A percentile compares a stretch with the other conserved stretches of the same genome.
phyloP scores from a whole-genome alignment of 192 early-diverging fungal genomes.

The Coemansia sp. region DNA sequence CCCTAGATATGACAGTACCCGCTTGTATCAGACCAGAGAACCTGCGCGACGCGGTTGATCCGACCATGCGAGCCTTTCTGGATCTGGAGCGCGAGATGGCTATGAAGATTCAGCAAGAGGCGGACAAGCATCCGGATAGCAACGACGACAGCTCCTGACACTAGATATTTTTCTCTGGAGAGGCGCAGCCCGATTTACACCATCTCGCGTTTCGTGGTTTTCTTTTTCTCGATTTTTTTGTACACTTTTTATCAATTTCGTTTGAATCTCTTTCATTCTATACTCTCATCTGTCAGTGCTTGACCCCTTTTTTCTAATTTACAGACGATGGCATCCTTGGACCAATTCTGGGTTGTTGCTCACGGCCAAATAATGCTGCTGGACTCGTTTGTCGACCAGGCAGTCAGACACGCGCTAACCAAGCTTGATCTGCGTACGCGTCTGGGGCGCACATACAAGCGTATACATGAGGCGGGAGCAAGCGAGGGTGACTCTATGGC shows the following conservation, averaged over 20 bases:
- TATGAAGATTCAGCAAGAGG: slow-evolving; percentile 36
- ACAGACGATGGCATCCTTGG: not conserved
- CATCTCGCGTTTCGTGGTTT: not conserved
- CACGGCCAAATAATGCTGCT: slow-evolving; percentile 34
- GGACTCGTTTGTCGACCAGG: slow-evolving; percentile 42
- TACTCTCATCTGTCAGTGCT: not conserved
- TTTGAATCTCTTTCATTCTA: not conserved
- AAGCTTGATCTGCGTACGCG: slow-evolving; percentile 24
- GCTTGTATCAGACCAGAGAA: slow-evolving; percentile 30
- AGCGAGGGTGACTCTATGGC: not conserved
- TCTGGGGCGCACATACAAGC: slow-evolving; percentile 27
- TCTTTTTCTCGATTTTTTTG: not conserved
- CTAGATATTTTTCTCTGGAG: not conserved
- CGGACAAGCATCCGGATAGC: slow-evolving; percentile 15
- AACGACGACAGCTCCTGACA: not conserved
- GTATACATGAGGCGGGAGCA: not conserved
- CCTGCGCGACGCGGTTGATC: slow-evolving; percentile 40
- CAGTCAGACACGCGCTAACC: slow-evolving; percentile 23
- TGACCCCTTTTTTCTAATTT: not conserved
- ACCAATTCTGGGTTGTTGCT: not conserved
- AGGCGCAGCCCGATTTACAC: not conserved
- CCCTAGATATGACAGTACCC: slow-evolving; percentile 30
- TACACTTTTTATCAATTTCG: not conserved
- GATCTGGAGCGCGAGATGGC: slow-evolving; percentile 51
- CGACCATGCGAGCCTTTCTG: slow-evolving; percentile 51